Conservation (phyloP, 176 grass and related monocot species). For the Cenchrus americanus region DNA sequence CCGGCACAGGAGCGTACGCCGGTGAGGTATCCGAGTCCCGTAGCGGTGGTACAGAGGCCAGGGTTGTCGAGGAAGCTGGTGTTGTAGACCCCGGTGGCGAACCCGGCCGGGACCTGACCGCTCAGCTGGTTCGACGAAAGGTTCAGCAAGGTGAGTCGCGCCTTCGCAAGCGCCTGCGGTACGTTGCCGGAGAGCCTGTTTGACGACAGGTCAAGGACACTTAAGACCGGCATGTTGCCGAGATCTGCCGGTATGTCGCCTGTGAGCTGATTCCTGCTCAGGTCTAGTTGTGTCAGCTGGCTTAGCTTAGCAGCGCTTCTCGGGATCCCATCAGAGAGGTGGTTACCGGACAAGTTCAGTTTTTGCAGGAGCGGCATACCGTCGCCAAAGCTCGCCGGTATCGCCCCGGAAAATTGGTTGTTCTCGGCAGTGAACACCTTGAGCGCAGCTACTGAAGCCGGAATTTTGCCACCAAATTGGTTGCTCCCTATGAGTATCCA, state of each 20-base stretch:
- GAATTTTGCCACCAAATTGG: no score
- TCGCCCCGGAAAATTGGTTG: constrained; percentile 64
- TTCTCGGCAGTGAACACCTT: constrained; percentile 38
- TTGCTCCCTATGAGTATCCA: no score
- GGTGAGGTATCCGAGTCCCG: constrained; percentile 14
- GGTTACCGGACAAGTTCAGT: constrained; percentile 57
- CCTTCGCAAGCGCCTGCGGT: constrained; percentile 44
- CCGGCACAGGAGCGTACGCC: constrained; percentile 52
- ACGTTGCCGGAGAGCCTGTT: constrained; percentile 75
- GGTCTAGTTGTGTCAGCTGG: constrained; percentile 42
- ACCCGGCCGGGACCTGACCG: constrained; percentile 52
- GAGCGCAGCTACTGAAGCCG: neutral
- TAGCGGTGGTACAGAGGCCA: constrained; percentile 55
- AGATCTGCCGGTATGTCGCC: constrained; percentile 68
- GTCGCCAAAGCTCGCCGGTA: constrained; percentile 40
- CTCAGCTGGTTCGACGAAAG: constrained; percentile 76
- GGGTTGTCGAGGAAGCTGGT: constrained; percentile 77
- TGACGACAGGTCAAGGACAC: constrained; percentile 69
- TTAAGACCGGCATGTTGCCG: constrained; percentile 50
- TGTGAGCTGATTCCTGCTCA: constrained; percentile 58
- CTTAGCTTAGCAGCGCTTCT: constrained; percentile 31
- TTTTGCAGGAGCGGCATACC: constrained; percentile 45
- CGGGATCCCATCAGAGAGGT: constrained; percentile 62
- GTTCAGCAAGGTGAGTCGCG: constrained; percentile 53
- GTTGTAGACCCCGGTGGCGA: constrained; percentile 51